Percentiles rank a stretch among this genome's conserved stretches.
Conservation (phyloP, 2,329 filamentous ascomycete species). For the Ophiostoma angusticollis region DNA sequence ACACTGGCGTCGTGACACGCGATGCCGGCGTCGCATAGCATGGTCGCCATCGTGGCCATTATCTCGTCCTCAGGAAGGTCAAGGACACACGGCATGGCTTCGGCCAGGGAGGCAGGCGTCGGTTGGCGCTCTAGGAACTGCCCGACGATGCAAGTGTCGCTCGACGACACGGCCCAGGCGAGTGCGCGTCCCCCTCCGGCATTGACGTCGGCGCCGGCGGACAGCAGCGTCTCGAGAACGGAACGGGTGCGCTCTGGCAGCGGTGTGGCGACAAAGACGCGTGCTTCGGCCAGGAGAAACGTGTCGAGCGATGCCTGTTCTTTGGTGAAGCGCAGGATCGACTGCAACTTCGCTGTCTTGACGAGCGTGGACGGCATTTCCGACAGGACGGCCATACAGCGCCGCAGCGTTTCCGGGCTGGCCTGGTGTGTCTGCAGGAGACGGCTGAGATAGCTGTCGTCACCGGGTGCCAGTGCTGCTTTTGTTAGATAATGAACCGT, state of each 20-base stretch:
- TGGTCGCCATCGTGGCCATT: slow-evolving; percentile 36
- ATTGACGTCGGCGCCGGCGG: slow-evolving; percentile 42
- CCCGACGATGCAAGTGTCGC: slow-evolving; percentile 33
- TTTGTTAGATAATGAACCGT: neutral
- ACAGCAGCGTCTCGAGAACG: slow-evolving; percentile 34
- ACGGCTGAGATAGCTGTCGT: slow-evolving; percentile 35
- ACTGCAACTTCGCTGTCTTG: slow-evolving; percentile 37
- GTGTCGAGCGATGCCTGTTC: slow-evolving; percentile 31
- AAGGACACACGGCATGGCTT: slow-evolving; percentile 39
- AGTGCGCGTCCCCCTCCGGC: slow-evolving; percentile 37
- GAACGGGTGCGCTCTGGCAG: slow-evolving; percentile 27
- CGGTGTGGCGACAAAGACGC: slow-evolving; percentile 27
- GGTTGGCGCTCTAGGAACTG: slow-evolving; percentile 32
- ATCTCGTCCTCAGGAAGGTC: slow-evolving; percentile 38
- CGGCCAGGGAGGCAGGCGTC: slow-evolving; percentile 30
- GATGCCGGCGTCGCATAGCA: slow-evolving; percentile 36
- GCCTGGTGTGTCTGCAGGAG: slow-evolving; percentile 35
- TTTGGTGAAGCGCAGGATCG: slow-evolving; percentile 30
- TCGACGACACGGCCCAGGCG: slow-evolving; percentile 35
- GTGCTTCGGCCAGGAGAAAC: slow-evolving; percentile 38
- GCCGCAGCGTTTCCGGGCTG: slow-evolving; percentile 28
- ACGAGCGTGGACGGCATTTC: slow-evolving; percentile 29
- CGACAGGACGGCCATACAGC: slow-evolving; percentile 30
- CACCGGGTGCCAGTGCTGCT: slow-evolving; percentile 28
- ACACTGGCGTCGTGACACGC: slow-evolving; percentile 34